Evolutionary conservation across 2,329 filamentous ascomycete genomes (phyloP).

Genomic region (Chalaropsis thielavioides): DNA sequence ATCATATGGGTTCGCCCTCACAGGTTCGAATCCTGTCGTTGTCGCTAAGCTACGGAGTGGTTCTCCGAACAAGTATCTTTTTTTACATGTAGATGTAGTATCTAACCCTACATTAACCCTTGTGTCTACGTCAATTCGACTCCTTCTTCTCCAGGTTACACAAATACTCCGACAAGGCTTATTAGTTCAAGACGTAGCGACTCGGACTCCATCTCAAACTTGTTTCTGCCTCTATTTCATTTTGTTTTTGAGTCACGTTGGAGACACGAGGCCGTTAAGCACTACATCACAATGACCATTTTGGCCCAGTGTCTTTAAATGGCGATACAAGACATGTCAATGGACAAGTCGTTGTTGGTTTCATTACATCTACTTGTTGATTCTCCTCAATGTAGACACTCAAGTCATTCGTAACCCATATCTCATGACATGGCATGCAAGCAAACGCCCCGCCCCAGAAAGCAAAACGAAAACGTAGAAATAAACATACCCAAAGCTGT

Average conservation of each 20-base stretch:
- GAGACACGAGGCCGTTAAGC: too few relatives aligned
- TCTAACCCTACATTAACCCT: too few relatives aligned
- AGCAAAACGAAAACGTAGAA: background rate
- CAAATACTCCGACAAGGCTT: background rate
- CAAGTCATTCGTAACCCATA: background rate
- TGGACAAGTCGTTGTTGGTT: background rate
- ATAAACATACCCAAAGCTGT: too few relatives aligned
- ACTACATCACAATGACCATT: too few relatives aligned
- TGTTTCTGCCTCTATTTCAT: too few relatives aligned
- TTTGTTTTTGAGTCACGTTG: too few relatives aligned
- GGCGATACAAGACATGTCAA: too few relatives aligned
- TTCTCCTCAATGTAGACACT: background rate
- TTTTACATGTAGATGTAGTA: background rate
- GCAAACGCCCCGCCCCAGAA: background rate
- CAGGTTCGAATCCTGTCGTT: conserved; percentile 18
- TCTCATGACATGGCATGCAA: conserved; percentile 1
- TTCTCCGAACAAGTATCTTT: background rate
- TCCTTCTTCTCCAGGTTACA: background rate
- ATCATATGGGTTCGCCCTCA: conserved; percentile 17
- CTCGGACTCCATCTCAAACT: background rate
- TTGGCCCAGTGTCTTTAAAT: too few relatives aligned
- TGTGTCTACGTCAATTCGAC: too few relatives aligned
- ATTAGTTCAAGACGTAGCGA: background rate
- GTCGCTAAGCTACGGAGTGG: background rate
- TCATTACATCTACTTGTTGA: background rate